Conservation (phyloP, 2,329 filamentous ascomycete species). For the Penicillium sp. region DNA sequence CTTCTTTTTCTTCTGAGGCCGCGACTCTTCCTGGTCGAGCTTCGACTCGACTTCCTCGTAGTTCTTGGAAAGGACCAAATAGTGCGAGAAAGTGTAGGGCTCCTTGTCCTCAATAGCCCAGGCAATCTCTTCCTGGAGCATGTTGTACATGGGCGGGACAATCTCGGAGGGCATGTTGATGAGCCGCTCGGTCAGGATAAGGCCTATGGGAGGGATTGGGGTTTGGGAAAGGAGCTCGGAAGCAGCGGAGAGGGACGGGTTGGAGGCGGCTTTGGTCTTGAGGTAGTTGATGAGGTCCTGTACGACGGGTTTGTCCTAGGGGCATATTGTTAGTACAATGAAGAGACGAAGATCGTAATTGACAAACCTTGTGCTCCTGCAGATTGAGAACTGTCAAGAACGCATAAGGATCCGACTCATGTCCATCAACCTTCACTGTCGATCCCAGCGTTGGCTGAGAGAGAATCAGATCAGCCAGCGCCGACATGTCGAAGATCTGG, state of each 20-base stretch:
- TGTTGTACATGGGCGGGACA: conserved; percentile 87
- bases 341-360: neutral
- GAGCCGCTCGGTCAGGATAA: conserved; percentile 87
- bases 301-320: conserved; percentile 66
- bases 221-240: conserved; percentile 56
- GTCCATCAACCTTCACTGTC: conserved; percentile 95
- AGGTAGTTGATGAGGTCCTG: conserved; percentile 72
- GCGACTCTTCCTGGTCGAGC: conserved; percentile 64
- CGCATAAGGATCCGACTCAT: conserved; percentile 87
- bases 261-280: conserved; percentile 50
- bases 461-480: conserved; percentile 79
- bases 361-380: conserved; percentile 62
- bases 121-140: conserved; percentile 87
- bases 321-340: neutral
- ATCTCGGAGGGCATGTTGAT: conserved; percentile 97
- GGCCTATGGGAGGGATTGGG: conserved; percentile 63
- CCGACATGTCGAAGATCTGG: conserved; percentile 81
- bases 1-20: conserved; percentile 67
- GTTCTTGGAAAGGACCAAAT: conserved; percentile 86
- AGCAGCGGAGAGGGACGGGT: conserved; percentile 56
- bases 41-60: conserved; percentile 84
- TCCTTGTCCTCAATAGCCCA: conserved; percentile 87
- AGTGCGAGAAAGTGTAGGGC: conserved; percentile 90
- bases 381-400: conserved; percentile 87
- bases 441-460: conserved; percentile 85